Percentiles rank a stretch among this genome's conserved stretches.
phyloP scores from a whole-genome alignment of 2,329 filamentous ascomycete genomes.

The Rachicladosporium sp. region DNA sequence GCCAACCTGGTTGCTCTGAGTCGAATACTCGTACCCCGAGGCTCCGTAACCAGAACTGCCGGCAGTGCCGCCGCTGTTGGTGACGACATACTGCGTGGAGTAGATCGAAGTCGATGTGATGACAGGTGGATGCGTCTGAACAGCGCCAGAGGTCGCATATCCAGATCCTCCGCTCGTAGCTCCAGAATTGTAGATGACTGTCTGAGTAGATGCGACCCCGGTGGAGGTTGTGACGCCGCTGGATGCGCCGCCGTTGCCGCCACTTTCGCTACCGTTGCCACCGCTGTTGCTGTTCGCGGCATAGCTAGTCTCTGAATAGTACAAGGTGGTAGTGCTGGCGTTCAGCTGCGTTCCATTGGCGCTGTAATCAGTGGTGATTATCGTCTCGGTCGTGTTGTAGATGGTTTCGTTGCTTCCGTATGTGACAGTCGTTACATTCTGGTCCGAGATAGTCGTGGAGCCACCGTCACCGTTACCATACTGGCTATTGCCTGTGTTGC shows the following conservation, averaged over 20 bases:
- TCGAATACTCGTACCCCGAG: background rate
- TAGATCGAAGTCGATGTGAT: constrained; percentile 8
- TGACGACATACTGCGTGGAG: constrained; percentile 11
- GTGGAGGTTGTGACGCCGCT: constrained; percentile 13
- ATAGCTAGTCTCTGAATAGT: constrained; percentile 10
- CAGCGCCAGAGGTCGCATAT: constrained; percentile 3
- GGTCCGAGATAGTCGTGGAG: constrained; percentile 8
- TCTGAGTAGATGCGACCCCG: constrained; percentile 2
- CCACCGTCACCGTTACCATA: constrained; percentile 9
- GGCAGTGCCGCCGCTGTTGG: constrained; percentile 6
- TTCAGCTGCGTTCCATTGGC: constrained; percentile 13
- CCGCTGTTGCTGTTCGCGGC: background rate
- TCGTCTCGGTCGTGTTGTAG: constrained; percentile 13
- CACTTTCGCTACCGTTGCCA: constrained; percentile 12
- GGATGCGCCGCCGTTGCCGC: constrained; percentile 9
- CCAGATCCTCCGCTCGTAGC: constrained; percentile 2
- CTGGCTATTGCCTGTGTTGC: constrained; percentile 6
- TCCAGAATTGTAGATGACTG: constrained; percentile 1
- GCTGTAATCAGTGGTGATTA: constrained; percentile 12
- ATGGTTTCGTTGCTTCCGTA: constrained; percentile 5
- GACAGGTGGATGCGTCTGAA: constrained; percentile 2
- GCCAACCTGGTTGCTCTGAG: background rate
- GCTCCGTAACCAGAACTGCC: constrained; percentile 6
- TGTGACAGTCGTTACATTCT: constrained; percentile 9
- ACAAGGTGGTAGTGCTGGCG: constrained; percentile 14